phyloP scores from a whole-genome alignment of 768 basidiomycete genomes.

The Lyophyllum atratum region DNA sequence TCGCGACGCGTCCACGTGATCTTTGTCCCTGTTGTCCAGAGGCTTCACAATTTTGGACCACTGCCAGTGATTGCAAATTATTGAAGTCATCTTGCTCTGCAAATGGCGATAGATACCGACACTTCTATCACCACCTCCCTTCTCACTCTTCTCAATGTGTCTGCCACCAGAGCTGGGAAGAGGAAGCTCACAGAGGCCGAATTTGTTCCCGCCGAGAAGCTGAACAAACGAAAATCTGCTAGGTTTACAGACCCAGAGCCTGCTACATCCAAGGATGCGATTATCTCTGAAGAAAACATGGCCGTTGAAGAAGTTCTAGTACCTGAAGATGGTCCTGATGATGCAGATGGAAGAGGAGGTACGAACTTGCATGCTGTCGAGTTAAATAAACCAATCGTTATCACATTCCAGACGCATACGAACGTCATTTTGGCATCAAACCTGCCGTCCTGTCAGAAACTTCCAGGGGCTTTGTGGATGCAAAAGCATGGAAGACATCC shows the following conservation, averaged over 20 bases:
- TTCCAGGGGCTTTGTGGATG: constrained; percentile 54
- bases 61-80: neutral
- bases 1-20: constrained; percentile 20
- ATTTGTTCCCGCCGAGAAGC: constrained; percentile 52
- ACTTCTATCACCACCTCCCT: constrained; percentile 75
- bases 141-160: constrained; percentile 87
- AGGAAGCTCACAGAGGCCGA: constrained; percentile 46
- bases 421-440: constrained; percentile 70
- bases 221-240: constrained; percentile 65
- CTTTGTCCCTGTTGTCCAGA: constrained; percentile 28
- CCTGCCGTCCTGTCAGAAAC: constrained; percentile 52
- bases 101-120: constrained; percentile 14
- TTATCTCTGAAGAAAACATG: neutral
- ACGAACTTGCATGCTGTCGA: constrained; percentile 2
- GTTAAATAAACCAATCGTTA: neutral
- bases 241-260: constrained; percentile 30
- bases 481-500: constrained; percentile 55
- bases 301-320: constrained; percentile 14
- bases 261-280: neutral
- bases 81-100: neutral
- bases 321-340: constrained; percentile 26
- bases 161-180: constrained; percentile 72
- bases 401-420: constrained; percentile 51
- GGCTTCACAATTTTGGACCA: constrained; percentile 23
- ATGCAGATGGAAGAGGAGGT: constrained; percentile 31